These are phyloP conservation scores for Nemania sp. DNA, from an alignment of 2,329 filamentous ascomycete species.

Conservation along the genomic window DNA sequence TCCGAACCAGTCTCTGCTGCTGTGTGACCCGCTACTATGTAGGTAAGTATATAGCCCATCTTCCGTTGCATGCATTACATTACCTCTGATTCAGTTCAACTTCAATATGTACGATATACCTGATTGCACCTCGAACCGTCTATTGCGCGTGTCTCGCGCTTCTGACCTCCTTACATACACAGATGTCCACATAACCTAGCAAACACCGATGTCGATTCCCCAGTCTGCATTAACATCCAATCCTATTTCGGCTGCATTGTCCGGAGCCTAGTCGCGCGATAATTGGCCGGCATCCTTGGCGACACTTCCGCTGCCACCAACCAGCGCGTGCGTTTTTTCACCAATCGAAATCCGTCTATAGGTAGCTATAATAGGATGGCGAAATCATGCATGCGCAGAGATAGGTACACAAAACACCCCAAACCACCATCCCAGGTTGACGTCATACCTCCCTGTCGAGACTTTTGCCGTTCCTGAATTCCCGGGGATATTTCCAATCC, in stretches of 20 bases:
- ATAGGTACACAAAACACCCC: conserved; percentile 11
- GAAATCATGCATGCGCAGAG: conserved; percentile 20
- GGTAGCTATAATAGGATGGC: conserved; percentile 8
- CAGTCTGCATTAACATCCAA: conserved; percentile 30
- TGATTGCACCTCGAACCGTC: conserved; percentile 4
- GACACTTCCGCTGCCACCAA: conserved; percentile 3
- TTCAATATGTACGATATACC: background rate
- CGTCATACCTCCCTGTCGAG: conserved; percentile 23
- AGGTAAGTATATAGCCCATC: conserved; percentile 18
- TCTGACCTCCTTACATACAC: background rate
- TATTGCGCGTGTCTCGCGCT: conserved; percentile 2
- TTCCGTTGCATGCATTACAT: conserved; percentile 19
- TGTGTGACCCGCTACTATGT: conserved; percentile 1
- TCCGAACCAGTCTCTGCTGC: conserved; percentile 1
- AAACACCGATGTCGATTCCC: background rate
- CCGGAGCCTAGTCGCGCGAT: conserved; percentile 19
- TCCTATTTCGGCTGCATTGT: conserved; percentile 33
- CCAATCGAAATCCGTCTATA: conserved; percentile 15
- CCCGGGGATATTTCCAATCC: conserved; percentile 31
- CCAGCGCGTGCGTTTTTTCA: conserved; percentile 17
- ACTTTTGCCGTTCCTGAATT: conserved; percentile 15
- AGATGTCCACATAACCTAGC: background rate
- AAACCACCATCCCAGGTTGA: conserved; percentile 16
- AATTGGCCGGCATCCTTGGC: conserved; percentile 21
- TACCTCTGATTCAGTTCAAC: conserved; percentile 6